Conservation (phyloP, 2,329 filamentous ascomycete genomes). For the Aspergillus neoniger region DNA sequence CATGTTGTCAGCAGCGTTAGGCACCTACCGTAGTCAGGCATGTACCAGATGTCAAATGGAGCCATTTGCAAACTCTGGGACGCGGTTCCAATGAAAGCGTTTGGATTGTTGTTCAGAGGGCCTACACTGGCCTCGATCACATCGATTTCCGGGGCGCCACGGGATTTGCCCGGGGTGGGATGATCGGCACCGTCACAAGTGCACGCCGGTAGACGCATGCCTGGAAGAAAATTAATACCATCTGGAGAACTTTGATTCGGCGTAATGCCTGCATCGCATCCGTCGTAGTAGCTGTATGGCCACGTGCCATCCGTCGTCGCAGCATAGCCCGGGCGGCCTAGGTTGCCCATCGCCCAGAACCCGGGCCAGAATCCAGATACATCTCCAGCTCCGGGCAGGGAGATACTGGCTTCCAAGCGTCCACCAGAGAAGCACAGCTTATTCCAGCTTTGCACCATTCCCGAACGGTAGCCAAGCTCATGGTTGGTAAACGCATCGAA, state of each 20-base stretch:
- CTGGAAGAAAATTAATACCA: constrained; percentile 67
- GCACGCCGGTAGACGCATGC: constrained; percentile 70
- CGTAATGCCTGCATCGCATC: constrained; percentile 70
- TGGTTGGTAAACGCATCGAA: constrained; percentile 69
- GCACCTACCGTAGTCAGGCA: constrained; percentile 57
- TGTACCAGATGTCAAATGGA: constrained; percentile 71
- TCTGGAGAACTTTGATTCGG: constrained; percentile 69
- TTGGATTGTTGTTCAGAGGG: constrained; percentile 50
- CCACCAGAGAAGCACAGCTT: constrained; percentile 73
- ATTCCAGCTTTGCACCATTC: constrained; percentile 77
- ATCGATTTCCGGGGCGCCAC: constrained; percentile 72
- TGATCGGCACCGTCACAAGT: constrained; percentile 66
- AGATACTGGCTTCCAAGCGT: constrained; percentile 69
- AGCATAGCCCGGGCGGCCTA: constrained; percentile 68
- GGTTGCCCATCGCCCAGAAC: constrained; percentile 75
- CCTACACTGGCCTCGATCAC: constrained; percentile 67
- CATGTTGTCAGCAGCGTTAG: not conserved
- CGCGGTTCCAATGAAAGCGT: constrained; percentile 59
- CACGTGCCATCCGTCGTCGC: constrained; percentile 72
- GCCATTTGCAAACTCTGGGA: constrained; percentile 69
- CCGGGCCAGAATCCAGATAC: constrained; percentile 72
- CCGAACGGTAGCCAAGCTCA: constrained; percentile 66
- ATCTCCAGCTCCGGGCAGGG: constrained; percentile 67
- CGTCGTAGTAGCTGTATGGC: constrained; percentile 71
- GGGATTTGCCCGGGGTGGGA: constrained; percentile 64